Conservation (phyloP, 106 monocot species). For the Triglochin maritima region DNA sequence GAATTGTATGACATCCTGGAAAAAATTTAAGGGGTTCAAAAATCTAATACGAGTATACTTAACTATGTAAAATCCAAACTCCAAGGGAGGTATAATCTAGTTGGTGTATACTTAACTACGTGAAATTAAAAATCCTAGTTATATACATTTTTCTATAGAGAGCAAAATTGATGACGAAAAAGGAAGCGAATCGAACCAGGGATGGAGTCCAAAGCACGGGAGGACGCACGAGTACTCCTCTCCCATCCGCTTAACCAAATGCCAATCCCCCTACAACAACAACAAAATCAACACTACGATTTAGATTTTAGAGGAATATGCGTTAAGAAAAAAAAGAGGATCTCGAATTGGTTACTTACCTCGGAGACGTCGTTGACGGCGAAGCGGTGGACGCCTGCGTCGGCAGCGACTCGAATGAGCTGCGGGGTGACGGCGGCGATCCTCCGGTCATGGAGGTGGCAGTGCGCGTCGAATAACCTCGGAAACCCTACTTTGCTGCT, state of each 20-base stretch:
- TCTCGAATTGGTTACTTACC: slow-evolving; percentile 3
- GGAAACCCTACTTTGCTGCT: slow-evolving; percentile 2
- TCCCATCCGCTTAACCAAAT: slow-evolving; percentile 33
- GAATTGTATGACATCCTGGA: too few relatives aligned
- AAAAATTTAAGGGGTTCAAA: too few relatives aligned
- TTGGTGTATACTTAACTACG: too few relatives aligned
- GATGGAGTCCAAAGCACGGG: slow-evolving; percentile 38
- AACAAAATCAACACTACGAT: not conserved
- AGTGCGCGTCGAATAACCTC: slow-evolving; percentile 87
- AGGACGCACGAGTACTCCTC: slow-evolving; percentile 22
- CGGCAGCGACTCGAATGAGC: slow-evolving; percentile 48
- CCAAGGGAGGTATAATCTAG: too few relatives aligned
- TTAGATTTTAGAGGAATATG: too few relatives aligned
- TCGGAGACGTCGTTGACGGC: slow-evolving; percentile 75
- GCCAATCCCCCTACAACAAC: slow-evolving; percentile 25
- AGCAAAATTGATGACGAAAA: not conserved
- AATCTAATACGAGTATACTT: too few relatives aligned
- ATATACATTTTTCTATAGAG: too few relatives aligned
- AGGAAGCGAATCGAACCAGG: slow-evolving; percentile 12
- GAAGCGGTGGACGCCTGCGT: slow-evolving; percentile 60
- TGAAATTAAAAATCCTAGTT: too few relatives aligned
- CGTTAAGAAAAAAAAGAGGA: not conserved
- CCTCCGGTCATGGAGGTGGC: slow-evolving; percentile 78
- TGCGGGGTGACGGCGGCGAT: slow-evolving; percentile 34
- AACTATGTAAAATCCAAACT: too few relatives aligned